Percentiles rank a stretch among this genome's conserved stretches.
Conservation (phyloP, 495 filamentous ascomycete species). For the Umbilicaria muhlenbergii region DNA sequence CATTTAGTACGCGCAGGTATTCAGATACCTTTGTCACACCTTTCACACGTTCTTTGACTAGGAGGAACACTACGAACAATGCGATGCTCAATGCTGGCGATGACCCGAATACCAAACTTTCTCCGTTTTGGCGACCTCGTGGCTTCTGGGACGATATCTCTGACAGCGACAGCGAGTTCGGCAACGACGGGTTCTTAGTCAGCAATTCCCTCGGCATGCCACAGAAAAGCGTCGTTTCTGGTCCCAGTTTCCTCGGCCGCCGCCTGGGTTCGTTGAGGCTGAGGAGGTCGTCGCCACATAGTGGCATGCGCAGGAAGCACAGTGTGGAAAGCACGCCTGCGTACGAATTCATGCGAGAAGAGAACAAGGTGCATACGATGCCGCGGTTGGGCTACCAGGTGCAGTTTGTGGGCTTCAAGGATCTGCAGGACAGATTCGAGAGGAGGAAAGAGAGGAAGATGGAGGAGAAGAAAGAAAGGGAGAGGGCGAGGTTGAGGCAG, state of each 20-base stretch:
- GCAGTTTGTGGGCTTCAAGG: slow-evolving; percentile 36
- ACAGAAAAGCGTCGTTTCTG: slow-evolving; percentile 19
- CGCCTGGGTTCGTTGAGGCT: not conserved
- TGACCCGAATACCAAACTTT: slow-evolving; percentile 37
- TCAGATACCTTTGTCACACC: slow-evolving; percentile 34
- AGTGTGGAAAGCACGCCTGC: slow-evolving; percentile 20
- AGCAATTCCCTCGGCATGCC: slow-evolving; percentile 38
- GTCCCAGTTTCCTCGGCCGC: slow-evolving; percentile 1
- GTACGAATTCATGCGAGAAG: slow-evolving; percentile 19
- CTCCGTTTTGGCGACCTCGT: slow-evolving; percentile 71
- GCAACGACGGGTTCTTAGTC: slow-evolving; percentile 17
- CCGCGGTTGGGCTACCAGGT: slow-evolving; percentile 32
- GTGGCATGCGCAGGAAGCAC: slow-evolving; percentile 12
- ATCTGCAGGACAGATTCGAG: slow-evolving; percentile 34
- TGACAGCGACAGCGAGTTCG: slow-evolving; percentile 25
- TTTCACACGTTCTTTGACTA: slow-evolving; percentile 25
- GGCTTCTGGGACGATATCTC: slow-evolving; percentile 53
- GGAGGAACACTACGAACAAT: slow-evolving; percentile 17
- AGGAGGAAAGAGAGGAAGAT: slow-evolving; percentile 43
- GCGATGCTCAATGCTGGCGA: slow-evolving; percentile 27
- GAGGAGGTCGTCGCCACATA: not conserved
- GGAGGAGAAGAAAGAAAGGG: slow-evolving; percentile 39
- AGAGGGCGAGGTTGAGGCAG: slow-evolving; percentile 46
- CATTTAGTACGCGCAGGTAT: slow-evolving; percentile 38
- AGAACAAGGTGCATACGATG: slow-evolving; percentile 22